A percentile compares a stretch with the other conserved stretches of the same genome.
phyloP scores from a whole-genome alignment of 257 asterid species.

The Solanum clarkiae region DNA sequence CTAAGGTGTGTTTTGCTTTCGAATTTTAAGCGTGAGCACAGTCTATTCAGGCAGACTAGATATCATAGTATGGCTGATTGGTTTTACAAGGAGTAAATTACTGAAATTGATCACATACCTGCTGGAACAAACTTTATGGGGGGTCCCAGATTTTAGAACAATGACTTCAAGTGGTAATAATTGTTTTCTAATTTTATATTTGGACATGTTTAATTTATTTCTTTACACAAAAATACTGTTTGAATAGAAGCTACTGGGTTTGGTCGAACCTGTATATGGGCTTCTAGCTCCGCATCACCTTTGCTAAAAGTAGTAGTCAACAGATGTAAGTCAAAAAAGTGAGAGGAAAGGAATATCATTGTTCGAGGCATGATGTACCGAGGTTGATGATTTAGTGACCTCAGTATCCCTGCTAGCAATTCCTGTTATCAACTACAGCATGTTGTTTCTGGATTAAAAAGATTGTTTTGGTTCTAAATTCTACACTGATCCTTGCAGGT shows the following conservation, averaged over 20 bases:
- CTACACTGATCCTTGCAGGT: background rate
- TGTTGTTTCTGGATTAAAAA: background rate
- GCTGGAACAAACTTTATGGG: background rate
- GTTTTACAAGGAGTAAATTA: background rate
- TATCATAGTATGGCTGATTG: background rate
- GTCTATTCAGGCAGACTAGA: background rate
- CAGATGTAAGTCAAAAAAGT: background rate
- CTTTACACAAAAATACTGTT: background rate
- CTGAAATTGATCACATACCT: background rate
- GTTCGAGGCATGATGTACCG: background rate
- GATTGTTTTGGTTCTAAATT: background rate
- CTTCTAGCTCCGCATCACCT: background rate
- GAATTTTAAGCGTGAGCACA: background rate
- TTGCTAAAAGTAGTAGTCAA: background rate
- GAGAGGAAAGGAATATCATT: background rate
- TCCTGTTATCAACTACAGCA: background rate
- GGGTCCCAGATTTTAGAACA: background rate
- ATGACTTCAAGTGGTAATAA: background rate
- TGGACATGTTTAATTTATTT: background rate
- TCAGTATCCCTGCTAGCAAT: background rate
- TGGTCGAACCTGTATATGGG: background rate
- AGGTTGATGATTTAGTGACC: background rate
- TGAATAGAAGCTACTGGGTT: background rate
- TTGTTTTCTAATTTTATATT: background rate
- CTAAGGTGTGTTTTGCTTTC: background rate